These are phyloP conservation scores for Beta vulgaris DNA, from an alignment of 148 eudicot species.

Conservation along the genomic window DNA sequence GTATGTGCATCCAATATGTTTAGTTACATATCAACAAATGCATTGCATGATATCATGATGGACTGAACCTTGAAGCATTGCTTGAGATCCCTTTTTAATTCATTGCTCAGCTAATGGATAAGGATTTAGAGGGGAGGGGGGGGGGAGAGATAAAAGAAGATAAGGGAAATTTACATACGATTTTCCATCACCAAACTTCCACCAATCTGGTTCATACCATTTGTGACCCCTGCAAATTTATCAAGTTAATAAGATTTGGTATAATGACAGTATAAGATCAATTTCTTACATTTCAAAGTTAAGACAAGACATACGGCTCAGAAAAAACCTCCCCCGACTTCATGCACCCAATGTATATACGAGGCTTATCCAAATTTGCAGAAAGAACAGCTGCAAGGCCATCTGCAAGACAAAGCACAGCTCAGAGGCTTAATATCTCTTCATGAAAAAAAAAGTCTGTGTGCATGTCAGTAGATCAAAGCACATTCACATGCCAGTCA, in stretches of 20 bases:
- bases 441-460: neutral
- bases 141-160: neutral
- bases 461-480: neutral
- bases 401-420: conserved; percentile 47
- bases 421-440: neutral
- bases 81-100: neutral
- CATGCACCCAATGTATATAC: conserved; percentile 89
- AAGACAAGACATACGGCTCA: conserved; percentile 57
- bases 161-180: conserved; percentile 46
- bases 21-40: neutral
- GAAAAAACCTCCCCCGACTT: conserved; percentile 91
- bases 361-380: conserved; percentile 64
- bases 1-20: too few species aligned
- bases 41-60: neutral
- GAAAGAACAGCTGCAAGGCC: conserved; percentile 64
- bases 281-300: neutral
- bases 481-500: conserved; percentile 1
- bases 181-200: conserved; percentile 94
- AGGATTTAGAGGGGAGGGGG: neutral
- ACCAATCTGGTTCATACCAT: conserved; percentile 99
- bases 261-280: neutral
- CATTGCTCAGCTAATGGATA: neutral
- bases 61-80: neutral
- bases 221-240: conserved; percentile 54
- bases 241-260: conserved; percentile 10